Conservation (phyloP, 164 flowering plant species). For the Aristolochia californica region DNA sequence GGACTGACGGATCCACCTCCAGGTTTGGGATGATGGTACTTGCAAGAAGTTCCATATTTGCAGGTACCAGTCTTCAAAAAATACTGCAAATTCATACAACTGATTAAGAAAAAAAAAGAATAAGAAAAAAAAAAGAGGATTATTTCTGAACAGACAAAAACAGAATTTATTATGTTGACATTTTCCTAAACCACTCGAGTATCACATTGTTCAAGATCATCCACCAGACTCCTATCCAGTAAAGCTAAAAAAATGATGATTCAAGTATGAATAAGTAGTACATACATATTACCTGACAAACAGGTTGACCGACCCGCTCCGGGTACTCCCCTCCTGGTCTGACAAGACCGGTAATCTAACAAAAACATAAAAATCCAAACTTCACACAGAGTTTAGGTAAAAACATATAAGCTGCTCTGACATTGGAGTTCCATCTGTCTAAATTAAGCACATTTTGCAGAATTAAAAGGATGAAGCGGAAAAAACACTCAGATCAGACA, state of each 20-base stretch:
- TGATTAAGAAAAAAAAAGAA: neutral
- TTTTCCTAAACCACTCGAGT: too few species aligned
- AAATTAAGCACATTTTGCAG: too few species aligned
- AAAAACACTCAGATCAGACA: neutral
- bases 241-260: neutral
- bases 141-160: constrained; percentile 3
- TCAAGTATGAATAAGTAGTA: neutral
- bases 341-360: constrained; percentile 47
- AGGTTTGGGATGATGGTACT: constrained; percentile 86
- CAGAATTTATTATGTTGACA: neutral
- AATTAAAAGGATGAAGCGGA: too few species aligned
- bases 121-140: too few species aligned
- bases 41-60: constrained; percentile 88
- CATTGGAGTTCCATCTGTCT: too few species aligned
- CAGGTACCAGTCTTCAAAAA: constrained; percentile 84
- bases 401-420: too few species aligned
- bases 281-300: constrained; percentile 60
- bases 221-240: neutral
- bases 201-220: neutral
- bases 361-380: neutral
- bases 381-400: neutral
- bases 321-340: constrained; percentile 61
- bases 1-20: constrained; percentile 44
- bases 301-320: constrained; percentile 75
- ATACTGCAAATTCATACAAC: constrained; percentile 37